These are phyloP conservation scores for Erysimum cheiri DNA, from an alignment of 441 rosid species.

Conservation along the genomic window DNA sequence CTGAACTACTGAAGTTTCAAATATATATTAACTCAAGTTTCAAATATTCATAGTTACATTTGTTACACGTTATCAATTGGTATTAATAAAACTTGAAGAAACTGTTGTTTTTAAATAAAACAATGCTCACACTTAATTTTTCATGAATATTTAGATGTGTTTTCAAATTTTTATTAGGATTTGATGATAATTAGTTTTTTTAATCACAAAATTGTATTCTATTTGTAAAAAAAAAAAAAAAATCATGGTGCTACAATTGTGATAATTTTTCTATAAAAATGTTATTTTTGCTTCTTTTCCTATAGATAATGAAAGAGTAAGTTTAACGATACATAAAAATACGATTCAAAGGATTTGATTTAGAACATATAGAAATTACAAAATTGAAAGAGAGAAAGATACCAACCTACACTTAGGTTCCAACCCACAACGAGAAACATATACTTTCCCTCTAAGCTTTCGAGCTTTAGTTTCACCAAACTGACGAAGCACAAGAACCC, in stretches of 20 bases:
- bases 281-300: neutral
- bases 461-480: constrained; percentile 35
- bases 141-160: neutral
- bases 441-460: constrained; percentile 44
- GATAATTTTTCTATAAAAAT: neutral
- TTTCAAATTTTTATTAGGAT: constrained; percentile 2
- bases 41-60: neutral
- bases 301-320: neutral
- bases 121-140: neutral
- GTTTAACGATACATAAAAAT: constrained; percentile 7
- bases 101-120: neutral
- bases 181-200: neutral
- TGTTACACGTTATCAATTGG: neutral
- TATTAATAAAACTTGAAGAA: neutral
- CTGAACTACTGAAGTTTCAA: too few species aligned
- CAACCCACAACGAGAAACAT: constrained; percentile 42
- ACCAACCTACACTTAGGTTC: constrained; percentile 40
- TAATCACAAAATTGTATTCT: too few species aligned
- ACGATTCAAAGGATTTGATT: neutral
- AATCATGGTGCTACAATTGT: too few species aligned
- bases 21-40: neutral
- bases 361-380: constrained; percentile 5
- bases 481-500: constrained; percentile 51
- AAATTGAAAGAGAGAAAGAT: constrained; percentile 4
- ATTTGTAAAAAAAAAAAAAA: too few species aligned